Evolutionary conservation across 495 filamentous ascomycete genomes (phyloP), one percentile per base, ranked within the genome.

Genomic region (Podospora appendiculata): DNA sequence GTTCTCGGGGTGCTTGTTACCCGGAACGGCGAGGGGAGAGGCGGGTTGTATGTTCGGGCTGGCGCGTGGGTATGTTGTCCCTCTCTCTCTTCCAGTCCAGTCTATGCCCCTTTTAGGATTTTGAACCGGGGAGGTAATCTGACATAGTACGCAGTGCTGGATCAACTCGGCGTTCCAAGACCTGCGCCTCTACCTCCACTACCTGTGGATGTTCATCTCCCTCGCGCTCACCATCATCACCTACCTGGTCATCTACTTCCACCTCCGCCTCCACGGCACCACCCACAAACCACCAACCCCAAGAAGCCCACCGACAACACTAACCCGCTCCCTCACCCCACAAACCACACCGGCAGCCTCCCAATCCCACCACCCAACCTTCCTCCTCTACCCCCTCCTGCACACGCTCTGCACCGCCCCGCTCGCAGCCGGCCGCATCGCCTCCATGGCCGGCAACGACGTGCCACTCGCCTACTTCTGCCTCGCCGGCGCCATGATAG

Each of bases 121-220:
- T 5, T 5, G 2, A 25, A 25, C 5, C 5, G 5, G 5, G 25
- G 25, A 25, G 25, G 25, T 25, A 25, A 25, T 25, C 25, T 25
- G 25, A 25, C 25, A 25, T 2, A n/a, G n/a, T n/a, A 25, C 25
- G 25, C 54, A 85, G 85, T 89, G 86, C 63, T 88, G 86, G 87
- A 78, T 89, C 45, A 83, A 78, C 51, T 64, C 70, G 14, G 68
- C 75, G 2, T 86, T 81, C 60, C 74, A 80, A 48, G 53, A 68
- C 10, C 72, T 82, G 33, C 85, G 86, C 55, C 75, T 90, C 0
- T 84, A 79, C 72, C 78, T 85, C 16, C 87, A 90, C 58, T 90
- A 90, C 59, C 75, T 89, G 55, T 90, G 85, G 82, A 86, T 89
- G 63, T 88, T 89, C 68, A 63, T 88, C 41, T 74, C 77, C 47